Conservation (phyloP, 2,329 filamentous ascomycete species). For the Penicillium thymicola region DNA sequence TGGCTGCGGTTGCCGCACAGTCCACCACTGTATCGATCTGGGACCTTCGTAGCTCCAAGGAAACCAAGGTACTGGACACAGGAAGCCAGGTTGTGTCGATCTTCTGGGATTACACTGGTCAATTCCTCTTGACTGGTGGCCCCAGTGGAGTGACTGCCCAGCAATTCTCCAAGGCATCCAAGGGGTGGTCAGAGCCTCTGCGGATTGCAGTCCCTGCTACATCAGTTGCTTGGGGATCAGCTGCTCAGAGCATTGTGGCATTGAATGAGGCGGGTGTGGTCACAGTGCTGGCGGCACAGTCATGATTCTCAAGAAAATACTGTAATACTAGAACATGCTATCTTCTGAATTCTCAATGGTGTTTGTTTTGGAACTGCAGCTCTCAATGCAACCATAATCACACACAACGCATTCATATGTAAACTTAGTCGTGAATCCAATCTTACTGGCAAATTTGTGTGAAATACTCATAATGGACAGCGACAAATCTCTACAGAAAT, state of each 20-base stretch:
- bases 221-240: constrained; percentile 72
- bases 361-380: constrained; percentile 18
- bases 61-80: constrained; percentile 80
- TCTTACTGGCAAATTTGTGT: background rate
- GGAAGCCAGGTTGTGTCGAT: constrained; percentile 74
- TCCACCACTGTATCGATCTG: constrained; percentile 81
- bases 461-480: too few species aligned
- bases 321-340: constrained; percentile 26
- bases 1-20: constrained; percentile 75
- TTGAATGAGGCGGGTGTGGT: constrained; percentile 73
- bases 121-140: constrained; percentile 82
- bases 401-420: background rate
- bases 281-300: constrained; percentile 62
- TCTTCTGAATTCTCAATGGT: constrained; percentile 16
- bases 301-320: constrained; percentile 34
- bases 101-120: constrained; percentile 91
- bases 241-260: constrained; percentile 70
- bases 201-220: constrained; percentile 70
- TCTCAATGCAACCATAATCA: constrained; percentile 9
- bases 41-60: constrained; percentile 81
- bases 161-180: constrained; percentile 81
- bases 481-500: background rate
- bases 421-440: background rate
- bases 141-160: constrained; percentile 79
- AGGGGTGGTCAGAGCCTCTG: constrained; percentile 84